phyloP scores from a whole-genome alignment of 208 protist species.

The Leishmania braziliensis region DNA sequence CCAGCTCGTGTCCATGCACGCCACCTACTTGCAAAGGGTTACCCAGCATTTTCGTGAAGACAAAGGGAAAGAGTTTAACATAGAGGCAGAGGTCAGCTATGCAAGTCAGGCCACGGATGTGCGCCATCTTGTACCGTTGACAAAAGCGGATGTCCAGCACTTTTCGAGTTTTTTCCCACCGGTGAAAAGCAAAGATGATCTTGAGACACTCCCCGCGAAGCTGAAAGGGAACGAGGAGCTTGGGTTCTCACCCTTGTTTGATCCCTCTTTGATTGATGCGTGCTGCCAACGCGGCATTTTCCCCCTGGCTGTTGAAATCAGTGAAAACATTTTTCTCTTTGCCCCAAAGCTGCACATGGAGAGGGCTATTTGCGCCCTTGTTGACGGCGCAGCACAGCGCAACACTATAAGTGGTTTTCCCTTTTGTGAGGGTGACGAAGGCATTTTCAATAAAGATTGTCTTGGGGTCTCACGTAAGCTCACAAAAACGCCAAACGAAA shows the following conservation, averaged over 20 bases:
- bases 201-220: slow-evolving; percentile 39
- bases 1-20: slow-evolving; percentile 8
- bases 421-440: slow-evolving; percentile 28
- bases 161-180: slow-evolving; percentile 36
- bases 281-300: slow-evolving; percentile 81
- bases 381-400: slow-evolving; percentile 18
- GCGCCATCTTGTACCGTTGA: slow-evolving; percentile 34
- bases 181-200: slow-evolving; percentile 40
- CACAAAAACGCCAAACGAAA: slow-evolving; percentile 31
- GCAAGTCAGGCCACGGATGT: slow-evolving; percentile 25
- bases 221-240: slow-evolving; percentile 46
- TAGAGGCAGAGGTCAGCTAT: slow-evolving; percentile 37
- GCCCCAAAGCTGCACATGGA: slow-evolving; percentile 73
- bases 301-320: slow-evolving; percentile 47
- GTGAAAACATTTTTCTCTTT: slow-evolving; percentile 46
- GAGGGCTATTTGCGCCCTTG: slow-evolving; percentile 45
- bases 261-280: slow-evolving; percentile 63
- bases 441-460: slow-evolving; percentile 26
- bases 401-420: slow-evolving; percentile 45
- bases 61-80: slow-evolving; percentile 15
- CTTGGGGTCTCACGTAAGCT: slow-evolving; percentile 64
- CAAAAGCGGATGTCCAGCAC: slow-evolving; percentile 21
- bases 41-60: slow-evolving; percentile 14
- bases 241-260: slow-evolving; percentile 73
- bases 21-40: slow-evolving; percentile 19